Conservation (phyloP, 345 rosid genomes). For the Eutrema yunnanense region DNA sequence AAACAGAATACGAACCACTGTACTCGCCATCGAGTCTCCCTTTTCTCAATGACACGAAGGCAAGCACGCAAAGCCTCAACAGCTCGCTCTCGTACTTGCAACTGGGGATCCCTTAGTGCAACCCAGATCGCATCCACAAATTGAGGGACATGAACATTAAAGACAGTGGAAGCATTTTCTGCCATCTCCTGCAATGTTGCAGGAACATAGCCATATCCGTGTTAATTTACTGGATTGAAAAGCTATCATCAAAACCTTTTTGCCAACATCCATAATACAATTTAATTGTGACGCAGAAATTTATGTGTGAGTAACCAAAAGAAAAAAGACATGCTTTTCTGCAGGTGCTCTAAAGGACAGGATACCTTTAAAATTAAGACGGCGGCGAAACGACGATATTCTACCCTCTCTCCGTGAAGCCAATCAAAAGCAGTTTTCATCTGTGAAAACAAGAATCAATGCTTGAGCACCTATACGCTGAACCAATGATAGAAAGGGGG, state of each 20-base stretch:
- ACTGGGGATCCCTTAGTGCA: conserved; percentile 90
- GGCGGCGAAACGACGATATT: conserved; percentile 85
- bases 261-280: neutral
- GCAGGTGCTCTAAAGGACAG: conserved; percentile 2
- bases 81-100: conserved; percentile 84
- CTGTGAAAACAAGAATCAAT: conserved; percentile 33
- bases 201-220: conserved; percentile 5
- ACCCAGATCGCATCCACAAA: conserved; percentile 99
- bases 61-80: conserved; percentile 99
- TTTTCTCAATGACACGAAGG: conserved; percentile 97
- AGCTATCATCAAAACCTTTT: neutral
- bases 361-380: conserved; percentile 85
- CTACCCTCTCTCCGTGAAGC: conserved; percentile 88
- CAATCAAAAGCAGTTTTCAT: conserved; percentile 81
- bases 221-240: conserved; percentile 2
- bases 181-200: conserved; percentile 78
- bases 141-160: conserved; percentile 92
- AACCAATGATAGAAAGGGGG: neutral
- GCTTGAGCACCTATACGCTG: neutral
- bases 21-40: conserved; percentile 99
- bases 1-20: conserved; percentile 66
- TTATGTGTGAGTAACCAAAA: neutral
- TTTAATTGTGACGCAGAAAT: neutral
- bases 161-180: conserved; percentile 97
- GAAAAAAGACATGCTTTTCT: neutral